Percentiles rank a stretch among this genome's conserved stretches.
phyloP scores from a whole-genome alignment of 2,329 filamentous ascomycete species.

The Pleoardoris graminearum region DNA sequence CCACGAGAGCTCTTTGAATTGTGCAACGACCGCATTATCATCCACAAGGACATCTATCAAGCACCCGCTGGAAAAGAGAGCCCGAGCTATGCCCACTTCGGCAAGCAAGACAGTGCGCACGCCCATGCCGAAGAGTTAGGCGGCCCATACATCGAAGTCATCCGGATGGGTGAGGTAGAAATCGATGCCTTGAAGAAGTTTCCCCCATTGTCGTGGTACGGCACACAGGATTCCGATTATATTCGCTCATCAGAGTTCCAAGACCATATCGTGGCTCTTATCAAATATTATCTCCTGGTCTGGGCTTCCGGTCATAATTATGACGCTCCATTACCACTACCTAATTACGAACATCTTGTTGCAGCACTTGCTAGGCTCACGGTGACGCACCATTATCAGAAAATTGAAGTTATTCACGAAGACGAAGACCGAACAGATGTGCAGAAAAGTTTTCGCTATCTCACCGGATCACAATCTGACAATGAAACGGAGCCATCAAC shows the following conservation, averaged over 20 bases:
- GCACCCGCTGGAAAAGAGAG: background rate
- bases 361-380: background rate
- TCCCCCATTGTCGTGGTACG: slow-evolving; percentile 7
- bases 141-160: background rate
- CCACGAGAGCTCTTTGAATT: slow-evolving; percentile 8
- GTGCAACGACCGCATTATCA: background rate
- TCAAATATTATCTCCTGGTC: slow-evolving; percentile 8
- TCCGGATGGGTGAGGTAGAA: background rate
- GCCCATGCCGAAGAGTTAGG: background rate
- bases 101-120: background rate
- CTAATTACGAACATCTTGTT: slow-evolving; percentile 1
- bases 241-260: background rate
- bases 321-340: background rate
- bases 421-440: background rate
- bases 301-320: slow-evolving; percentile 4
- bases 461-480: background rate
- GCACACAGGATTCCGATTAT: background rate
- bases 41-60: background rate
- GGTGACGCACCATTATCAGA: slow-evolving; percentile 2
- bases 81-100: background rate
- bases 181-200: background rate
- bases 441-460: background rate
- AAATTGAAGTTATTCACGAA: background rate
- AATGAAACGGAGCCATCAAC: background rate
- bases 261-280: slow-evolving; percentile 2